Evolutionary conservation across 352 stramenopile species (phyloP).

Genomic region (Globisporangium polare): DNA sequence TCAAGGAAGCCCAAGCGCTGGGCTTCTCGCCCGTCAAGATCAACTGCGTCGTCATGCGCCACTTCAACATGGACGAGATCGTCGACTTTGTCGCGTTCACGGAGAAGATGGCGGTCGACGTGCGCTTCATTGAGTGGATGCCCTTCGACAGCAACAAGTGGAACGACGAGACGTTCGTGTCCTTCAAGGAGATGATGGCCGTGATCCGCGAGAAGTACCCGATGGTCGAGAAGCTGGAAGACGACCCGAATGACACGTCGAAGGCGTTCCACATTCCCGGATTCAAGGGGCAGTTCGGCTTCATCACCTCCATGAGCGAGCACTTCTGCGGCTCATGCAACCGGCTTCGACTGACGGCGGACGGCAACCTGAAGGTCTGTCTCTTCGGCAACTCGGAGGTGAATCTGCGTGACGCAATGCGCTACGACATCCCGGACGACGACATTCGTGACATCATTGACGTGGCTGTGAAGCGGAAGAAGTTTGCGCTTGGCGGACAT

Average conservation of each 20-base stretch:
- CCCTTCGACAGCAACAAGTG: slow-evolving; percentile 98
- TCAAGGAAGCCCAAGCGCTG: slow-evolving; percentile 61
- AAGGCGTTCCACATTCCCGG: slow-evolving; percentile 89
- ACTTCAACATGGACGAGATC: slow-evolving; percentile 94
- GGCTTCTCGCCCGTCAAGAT: slow-evolving; percentile 89
- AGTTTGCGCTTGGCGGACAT: slow-evolving; percentile 93
- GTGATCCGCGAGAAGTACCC: slow-evolving; percentile 42
- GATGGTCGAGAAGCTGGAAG: slow-evolving; percentile 44
- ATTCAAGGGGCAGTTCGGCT: slow-evolving; percentile 82
- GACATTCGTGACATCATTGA: slow-evolving; percentile 89
- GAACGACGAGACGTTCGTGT: slow-evolving; percentile 91
- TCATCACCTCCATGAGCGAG: slow-evolving; percentile 98
- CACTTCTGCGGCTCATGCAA: slow-evolving; percentile 98
- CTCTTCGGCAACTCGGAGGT: slow-evolving; percentile 95
- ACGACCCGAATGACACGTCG: slow-evolving; percentile 93
- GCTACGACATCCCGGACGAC: slow-evolving; percentile 64
- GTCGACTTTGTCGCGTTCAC: slow-evolving; percentile 94
- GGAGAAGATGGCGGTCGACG: slow-evolving; percentile 78
- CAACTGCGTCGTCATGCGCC: slow-evolving; percentile 97
- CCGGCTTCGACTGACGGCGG: slow-evolving; percentile 94
- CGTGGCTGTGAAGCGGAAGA: slow-evolving; percentile 90
- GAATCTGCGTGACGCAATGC: slow-evolving; percentile 90
- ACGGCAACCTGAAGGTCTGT: slow-evolving; percentile 95
- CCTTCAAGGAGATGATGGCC: slow-evolving; percentile 91
- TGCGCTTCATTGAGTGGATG: slow-evolving; percentile 99